Evolutionary conservation across 1,284 basidiomycete genomes (phyloP).

Genomic region (Pyrrhoderma lamaoense): DNA sequence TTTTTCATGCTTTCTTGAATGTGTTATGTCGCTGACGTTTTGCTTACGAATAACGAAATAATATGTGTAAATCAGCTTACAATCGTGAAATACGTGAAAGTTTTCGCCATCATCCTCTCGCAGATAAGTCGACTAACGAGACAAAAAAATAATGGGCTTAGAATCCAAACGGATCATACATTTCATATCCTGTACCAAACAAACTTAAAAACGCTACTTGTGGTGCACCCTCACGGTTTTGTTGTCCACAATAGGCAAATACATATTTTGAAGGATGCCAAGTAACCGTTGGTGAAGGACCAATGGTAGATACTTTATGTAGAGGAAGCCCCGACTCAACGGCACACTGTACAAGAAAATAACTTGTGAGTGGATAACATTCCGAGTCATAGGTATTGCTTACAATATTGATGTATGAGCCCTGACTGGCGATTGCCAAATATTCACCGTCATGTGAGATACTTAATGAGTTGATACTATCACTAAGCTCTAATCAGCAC

Average conservation of each 20-base stretch:
- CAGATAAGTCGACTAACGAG: too few species aligned
- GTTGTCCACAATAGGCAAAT: slow-evolving; percentile 72
- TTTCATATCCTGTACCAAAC: slow-evolving; percentile 47
- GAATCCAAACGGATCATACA: too few species aligned
- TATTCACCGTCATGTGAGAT: slow-evolving; percentile 79
- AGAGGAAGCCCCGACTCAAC: slow-evolving; percentile 64
- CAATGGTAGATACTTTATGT: slow-evolving; percentile 60
- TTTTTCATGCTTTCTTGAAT: too few species aligned
- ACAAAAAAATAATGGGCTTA: too few species aligned
- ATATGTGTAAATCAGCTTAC: too few species aligned
- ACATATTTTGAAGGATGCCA: slow-evolving; percentile 77
- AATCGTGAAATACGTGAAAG: too few species aligned
- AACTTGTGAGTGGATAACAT: not conserved
- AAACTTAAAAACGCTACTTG: slow-evolving; percentile 60
- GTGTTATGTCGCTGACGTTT: too few species aligned
- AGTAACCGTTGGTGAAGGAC: slow-evolving; percentile 57
- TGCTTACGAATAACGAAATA: too few species aligned
- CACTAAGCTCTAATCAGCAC: slow-evolving; percentile 32
- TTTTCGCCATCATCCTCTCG: too few species aligned
- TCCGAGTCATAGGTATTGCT: slow-evolving; percentile 19
- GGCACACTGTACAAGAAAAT: slow-evolving; percentile 45
- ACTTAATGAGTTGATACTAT: slow-evolving; percentile 66
- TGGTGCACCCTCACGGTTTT: slow-evolving; percentile 54
- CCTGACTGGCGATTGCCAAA: slow-evolving; percentile 62
- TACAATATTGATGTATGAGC: slow-evolving; percentile 72